phyloP scores from a whole-genome alignment of 1,284 basidiomycete genomes.

The Lignosus rhinocerotis region DNA sequence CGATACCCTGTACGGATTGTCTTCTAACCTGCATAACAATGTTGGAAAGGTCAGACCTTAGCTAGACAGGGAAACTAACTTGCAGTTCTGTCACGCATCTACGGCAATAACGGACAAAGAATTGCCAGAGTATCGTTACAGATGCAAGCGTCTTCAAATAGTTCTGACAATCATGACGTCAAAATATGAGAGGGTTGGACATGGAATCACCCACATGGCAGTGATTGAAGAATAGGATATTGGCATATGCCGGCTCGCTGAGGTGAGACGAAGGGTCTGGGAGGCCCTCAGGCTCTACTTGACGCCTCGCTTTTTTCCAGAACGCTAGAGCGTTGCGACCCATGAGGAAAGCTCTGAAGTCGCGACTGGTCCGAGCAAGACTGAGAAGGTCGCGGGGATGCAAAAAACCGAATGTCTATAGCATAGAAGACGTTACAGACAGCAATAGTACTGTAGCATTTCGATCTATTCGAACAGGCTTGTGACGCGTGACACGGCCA shows the following conservation, averaged over 20 bases:
- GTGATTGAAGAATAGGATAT: conserved; percentile 27
- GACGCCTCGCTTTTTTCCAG: conserved; percentile 38
- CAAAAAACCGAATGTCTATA: conserved; percentile 48
- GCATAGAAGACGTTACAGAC: not conserved
- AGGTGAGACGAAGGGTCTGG: conserved; percentile 34
- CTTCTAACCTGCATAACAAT: not conserved
- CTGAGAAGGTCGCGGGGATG: conserved; percentile 47
- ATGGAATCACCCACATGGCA: conserved; percentile 21
- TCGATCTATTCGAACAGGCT: no score
- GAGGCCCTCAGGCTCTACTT: conserved; percentile 11
- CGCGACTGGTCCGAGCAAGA: conserved; percentile 39
- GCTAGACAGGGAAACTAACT: not conserved
- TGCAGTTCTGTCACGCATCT: not conserved
- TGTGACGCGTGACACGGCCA: no score
- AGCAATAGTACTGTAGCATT: not conserved
- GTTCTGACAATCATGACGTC: not conserved
- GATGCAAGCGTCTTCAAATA: not conserved
- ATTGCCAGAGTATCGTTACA: not conserved
- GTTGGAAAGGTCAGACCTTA: not conserved
- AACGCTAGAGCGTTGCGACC: conserved; percentile 36
- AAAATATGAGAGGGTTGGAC: no score
- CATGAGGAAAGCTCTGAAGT: conserved; percentile 39
- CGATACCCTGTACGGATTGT: not conserved
- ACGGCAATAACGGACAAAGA: not conserved
- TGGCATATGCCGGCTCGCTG: conserved; percentile 31